Evolutionary conservation across 106 monocot species (phyloP), one percentile per base, ranked within the genome.

Genomic region (Allium fistulosum): DNA sequence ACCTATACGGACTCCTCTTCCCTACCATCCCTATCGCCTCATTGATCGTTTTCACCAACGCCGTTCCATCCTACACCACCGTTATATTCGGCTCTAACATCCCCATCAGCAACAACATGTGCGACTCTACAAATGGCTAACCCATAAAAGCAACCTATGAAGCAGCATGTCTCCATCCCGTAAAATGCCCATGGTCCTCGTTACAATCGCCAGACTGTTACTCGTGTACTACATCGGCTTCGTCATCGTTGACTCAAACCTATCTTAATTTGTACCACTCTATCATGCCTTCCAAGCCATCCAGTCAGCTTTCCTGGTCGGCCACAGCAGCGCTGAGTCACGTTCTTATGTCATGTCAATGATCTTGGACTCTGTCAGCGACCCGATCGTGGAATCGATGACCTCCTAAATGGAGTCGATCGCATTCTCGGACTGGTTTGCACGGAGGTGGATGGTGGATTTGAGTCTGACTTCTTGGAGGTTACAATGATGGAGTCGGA

Each of bases 311-410:
- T 51, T 63, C 81, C 49, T 77, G 77, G 57, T 85, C 60, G 14
- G 81, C 75, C 45, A 85, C 17, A 10, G 75, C 74, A 10, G 78
- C 71, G 72, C 81, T 85, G 15, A 81, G 62, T 81, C 78, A 86
- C 7, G 85, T 68, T 65, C n/a, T n/a, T n/a, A n/a, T n/a, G n/a
- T n/a, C n/a, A 82, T 58, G 53, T 86, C 85, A 11, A 52, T 58
- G 62, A 85, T 72, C 71, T 67, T 76, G 7, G 76, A 56, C 7
- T 47, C 49, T 3, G 72, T 76, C 59, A 88, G 67, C 8, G 62
- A 16, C 16, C 58, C 12, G 17, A 51, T 27, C 47, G 73, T 48
- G 49, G 67, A 62, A 7, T 66, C 15, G 14, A 77, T 26, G 7
- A 84, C 81, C 14, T 72, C 65, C 37, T 81, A 79, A 53, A 88